Percentiles rank a stretch among this genome's conserved stretches.
Conservation (phyloP, 371 early-diverging fungal genomes). For the Mortierella sp. region DNA sequence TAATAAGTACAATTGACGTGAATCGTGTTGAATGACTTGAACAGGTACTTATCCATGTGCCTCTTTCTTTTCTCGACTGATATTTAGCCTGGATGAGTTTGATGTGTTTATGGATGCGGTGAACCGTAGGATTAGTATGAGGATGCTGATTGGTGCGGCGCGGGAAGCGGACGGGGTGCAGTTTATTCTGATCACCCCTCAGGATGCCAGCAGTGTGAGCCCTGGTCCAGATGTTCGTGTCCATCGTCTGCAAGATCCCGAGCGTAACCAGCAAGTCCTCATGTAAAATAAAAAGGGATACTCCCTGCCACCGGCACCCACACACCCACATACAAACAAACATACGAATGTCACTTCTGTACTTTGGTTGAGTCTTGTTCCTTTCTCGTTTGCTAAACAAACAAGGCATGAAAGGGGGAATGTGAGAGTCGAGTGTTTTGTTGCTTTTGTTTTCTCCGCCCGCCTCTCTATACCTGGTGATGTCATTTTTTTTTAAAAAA, state of each 20-base stretch:
- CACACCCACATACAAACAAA: too few species aligned
- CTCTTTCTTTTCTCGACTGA: not conserved
- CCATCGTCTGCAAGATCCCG: slow-evolving; percentile 80
- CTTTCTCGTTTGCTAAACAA: not conserved
- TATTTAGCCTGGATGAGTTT: slow-evolving; percentile 95
- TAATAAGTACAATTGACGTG: not conserved
- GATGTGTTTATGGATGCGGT: slow-evolving; percentile 99
- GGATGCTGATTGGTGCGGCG: slow-evolving; percentile 90
- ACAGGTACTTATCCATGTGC: not conserved
- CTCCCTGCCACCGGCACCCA: too few species aligned
- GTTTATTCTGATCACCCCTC: slow-evolving; percentile 96
- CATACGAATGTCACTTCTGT: too few species aligned
- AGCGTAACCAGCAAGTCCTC: slow-evolving; percentile 63
- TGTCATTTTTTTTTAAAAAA: not conserved
- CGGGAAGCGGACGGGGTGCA: slow-evolving; percentile 78
- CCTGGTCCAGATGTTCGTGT: slow-evolving; percentile 79
- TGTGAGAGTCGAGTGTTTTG: not conserved
- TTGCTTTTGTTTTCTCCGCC: not conserved
- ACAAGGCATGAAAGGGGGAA: too few species aligned
- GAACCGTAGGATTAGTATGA: slow-evolving; percentile 92
- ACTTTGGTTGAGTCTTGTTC: not conserved
- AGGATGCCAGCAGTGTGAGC: slow-evolving; percentile 75
- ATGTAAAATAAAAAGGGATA: too few species aligned
- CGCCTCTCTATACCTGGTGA: too few species aligned
- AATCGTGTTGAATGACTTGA: not conserved